Evolutionary conservation across 768 basidiomycete genomes (phyloP), one percentile per base, ranked within the genome.

Genomic region (Agrocybe chaxingu): DNA sequence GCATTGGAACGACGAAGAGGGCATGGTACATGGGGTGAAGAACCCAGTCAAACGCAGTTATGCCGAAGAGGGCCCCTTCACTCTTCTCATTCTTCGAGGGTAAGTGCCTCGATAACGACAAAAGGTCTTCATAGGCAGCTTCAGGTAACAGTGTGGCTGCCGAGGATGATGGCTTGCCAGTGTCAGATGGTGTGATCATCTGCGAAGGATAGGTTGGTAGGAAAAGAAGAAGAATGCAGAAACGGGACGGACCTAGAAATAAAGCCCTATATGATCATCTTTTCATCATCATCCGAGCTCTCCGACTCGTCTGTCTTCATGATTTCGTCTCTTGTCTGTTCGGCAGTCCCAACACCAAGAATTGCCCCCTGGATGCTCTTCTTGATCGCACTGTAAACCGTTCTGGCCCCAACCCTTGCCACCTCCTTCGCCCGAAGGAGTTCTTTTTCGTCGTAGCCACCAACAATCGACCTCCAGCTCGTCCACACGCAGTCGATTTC

Each of bases 401-500:
- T 51, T 8, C 54, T 51, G 0, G 81, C 82, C 3, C 78, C 80
- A 3, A 50, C 55, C 52, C 63, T 63, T 1, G 84, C 85, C 32
- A 82, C 57, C n/a, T 70, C 69, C 51, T 69, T 72, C 3, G 80
- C 84, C n/a, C 62, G 52, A 10, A 62, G 56, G 7, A 85, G 57
- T 9, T 75, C 73, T 1, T 50, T 61, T 43, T 71, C 72, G 37
- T 75, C 69, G 54, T 78, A 73, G 1, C 62, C 59, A 47, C 66
- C 55, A 42, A 53, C 40, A 3, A 50, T 54, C 0, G 74, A 62
- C 43, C 67, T 69, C 78, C 83, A 85, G 57, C 76, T 79, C 10
- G 79, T 75, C 83, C 83, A 85, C 7, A 85, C 76, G 43, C 75
- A 74, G 32, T 67, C 63, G n/a, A 58, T 54, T 10, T 64, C 58